A percentile compares a stretch with the other conserved stretches of the same genome.
Evolutionary conservation across 2,329 filamentous ascomycete genomes (phyloP).

Genomic region (Verticillium tricorpus): DNA sequence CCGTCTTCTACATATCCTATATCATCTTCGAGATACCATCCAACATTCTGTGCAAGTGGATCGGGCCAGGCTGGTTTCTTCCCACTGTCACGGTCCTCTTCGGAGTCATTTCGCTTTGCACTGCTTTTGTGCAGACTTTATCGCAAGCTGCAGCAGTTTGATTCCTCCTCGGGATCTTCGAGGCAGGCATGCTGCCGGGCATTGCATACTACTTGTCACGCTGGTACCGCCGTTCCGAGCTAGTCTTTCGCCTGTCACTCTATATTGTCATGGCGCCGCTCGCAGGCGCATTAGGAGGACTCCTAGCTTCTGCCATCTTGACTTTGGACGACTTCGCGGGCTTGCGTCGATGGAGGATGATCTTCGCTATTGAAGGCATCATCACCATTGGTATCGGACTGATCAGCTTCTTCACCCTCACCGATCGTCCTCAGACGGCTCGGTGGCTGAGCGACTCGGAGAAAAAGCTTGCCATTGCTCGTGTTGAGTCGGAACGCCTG

Average conservation of each 20-base stretch:
- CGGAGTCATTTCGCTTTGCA: conserved; percentile 32
- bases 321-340: conserved; percentile 51
- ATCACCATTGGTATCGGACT: conserved; percentile 28
- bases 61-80: conserved; percentile 34
- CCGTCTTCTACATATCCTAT: conserved; percentile 27
- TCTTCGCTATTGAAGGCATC: conserved; percentile 67
- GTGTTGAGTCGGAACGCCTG: conserved; percentile 65
- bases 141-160: conserved; percentile 26
- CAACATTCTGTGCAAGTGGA: conserved; percentile 38
- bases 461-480: conserved; percentile 60
- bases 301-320: conserved; percentile 48
- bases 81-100: conserved; percentile 32
- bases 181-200: conserved; percentile 28
- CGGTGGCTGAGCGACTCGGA: conserved; percentile 62
- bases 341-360: conserved; percentile 60
- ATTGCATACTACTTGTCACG: conserved; percentile 41
- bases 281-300: conserved; percentile 37
- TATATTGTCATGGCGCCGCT: conserved; percentile 37
- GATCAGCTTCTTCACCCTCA: conserved; percentile 59
- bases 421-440: conserved; percentile 64
- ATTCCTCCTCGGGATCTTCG: conserved; percentile 34
- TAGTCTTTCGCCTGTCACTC: conserved; percentile 39
- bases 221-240: conserved; percentile 45
- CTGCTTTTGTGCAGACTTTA: conserved; percentile 30
- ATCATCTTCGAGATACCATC: conserved; percentile 40